Base-by-base conservation (phyloP, 106 monocot genomes). In the Allium cepa region DNA sequence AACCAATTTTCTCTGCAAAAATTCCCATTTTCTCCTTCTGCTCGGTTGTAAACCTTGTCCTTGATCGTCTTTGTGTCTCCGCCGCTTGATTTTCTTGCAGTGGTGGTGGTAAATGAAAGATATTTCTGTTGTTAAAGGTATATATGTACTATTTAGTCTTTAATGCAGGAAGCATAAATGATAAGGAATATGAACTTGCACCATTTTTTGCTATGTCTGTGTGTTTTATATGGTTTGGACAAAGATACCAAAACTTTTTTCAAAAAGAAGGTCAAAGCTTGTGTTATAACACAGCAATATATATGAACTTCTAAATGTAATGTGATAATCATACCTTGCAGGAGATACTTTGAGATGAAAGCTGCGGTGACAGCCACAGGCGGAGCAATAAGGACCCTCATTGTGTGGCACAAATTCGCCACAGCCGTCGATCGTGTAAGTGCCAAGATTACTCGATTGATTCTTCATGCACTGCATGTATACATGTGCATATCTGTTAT, bases 21-120 rank as follows among this genome's bases (percentile, higher is more conserved):
- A 65, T 85, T 74, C 67, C 68, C 94, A 94, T 94, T 78, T 69
- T 80, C 76, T 94, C 90, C 82, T 90, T 94, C 80, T 94, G 94
- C 75, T 75, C 75, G 13, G 52, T 53, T 26, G 68, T 75, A 62
- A 75, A 75, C 68, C 67, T 75, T 7, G 75, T 75, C 64, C 64
- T 47, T 1, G 48, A n/a, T 48, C 64, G 47, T 8, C 64, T 64
- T 17, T 10, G 48, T 49, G 15, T 48, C 47, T 64, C 64, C 5
- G 14, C 14, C 17, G 12, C 47, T 64, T 64, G 64, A 49, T 48
- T 64, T 17, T 62, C 60, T 60, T 26, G 14, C 28, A 64, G 56
- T 64, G 14, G 72, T 63, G 7, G 62, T 10, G 3, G 74, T 3
- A 45, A 46, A 13, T 17, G n/a, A 3, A 9, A 64, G 64, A 16